Evolutionary conservation across 1,284 basidiomycete species (phyloP), one percentile per base, ranked within the genome.

Genomic region (Cryptococcus sp.): DNA sequence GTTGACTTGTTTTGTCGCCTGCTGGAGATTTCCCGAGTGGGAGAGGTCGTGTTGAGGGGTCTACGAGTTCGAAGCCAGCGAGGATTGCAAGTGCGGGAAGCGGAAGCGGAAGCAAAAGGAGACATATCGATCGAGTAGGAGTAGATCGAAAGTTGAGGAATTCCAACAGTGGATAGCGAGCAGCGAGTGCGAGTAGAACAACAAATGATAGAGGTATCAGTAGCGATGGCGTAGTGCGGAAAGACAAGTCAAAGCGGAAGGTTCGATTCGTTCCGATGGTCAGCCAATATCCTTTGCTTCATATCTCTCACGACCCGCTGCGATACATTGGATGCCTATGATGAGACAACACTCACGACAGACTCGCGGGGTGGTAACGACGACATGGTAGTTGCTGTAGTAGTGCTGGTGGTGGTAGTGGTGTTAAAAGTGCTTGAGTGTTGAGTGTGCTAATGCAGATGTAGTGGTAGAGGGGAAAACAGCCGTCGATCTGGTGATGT

Each of bases 1-100:
- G 72, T 78, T 78, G 63, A 79, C 74, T 25, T 67, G 65, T 30
- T 66, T 52, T 41, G 75, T 73, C 13, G 75, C 77, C 60, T 78
- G 74, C 47, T 66, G 59, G 51, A 74, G 52, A 64, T 75, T 72
- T 23, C 57, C 65, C 10, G 62, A 42, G 40, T 69, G 55, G 5
- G 72, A 64, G 54, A 78, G 71, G 60, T 67, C 66, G 70, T 70
- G 61, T 35, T 35, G 30, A 10, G n/a, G 69, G 68, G 64, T 75
- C 69, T 50, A 59, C 60, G 70, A 76, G 62, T 1, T 35, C 39
- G 11, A 25, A 22, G 23, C 35, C 41, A 30, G 39, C 15, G 17
- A 8, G 27, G 25, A 6, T 25, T 6, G 39, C 15, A 15, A 8
- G 27, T n/a, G 49, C 16, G 40, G 43, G 58, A 11, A 35, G 30